Evolutionary conservation across 345 rosid genomes (phyloP), one percentile per base, ranked within the genome.

Genomic region (Eucalyptus pauciflora): DNA sequence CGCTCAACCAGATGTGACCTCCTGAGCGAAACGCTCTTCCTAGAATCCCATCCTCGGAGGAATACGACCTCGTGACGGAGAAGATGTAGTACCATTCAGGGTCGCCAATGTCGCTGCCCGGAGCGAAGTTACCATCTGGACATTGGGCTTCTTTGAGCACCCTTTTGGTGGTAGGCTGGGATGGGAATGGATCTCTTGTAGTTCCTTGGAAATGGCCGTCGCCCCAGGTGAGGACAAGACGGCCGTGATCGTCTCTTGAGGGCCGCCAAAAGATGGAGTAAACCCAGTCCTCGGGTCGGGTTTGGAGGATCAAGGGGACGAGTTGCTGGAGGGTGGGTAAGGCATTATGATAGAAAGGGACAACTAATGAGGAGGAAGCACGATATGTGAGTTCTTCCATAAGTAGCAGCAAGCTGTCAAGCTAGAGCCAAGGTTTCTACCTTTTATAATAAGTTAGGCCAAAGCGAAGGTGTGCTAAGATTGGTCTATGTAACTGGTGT

Each of bases 221-320:
- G 4, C 76, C 85, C 69, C 88, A 91, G 58, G 64, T 87, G 50
- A 91, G 69, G 91, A 87, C 71, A 46, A 62, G 81, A 45, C 86
- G 67, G 54, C 87, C 90, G 43, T 86, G 80, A 58, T 48, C 69
- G 87, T 88, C 87, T 49, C 25, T 58, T 46, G 87, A 58, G 85
- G 90, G 69, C 33, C 81, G 87, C 92, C 92, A 91, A 54, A 91
- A 86, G 64, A 91, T 89, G 76, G 90, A 85, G 88, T 91, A 91
- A 80, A 60, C 86, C 92, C 92, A 91, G 69, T 52, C 54, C 49
- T 88, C 87, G 6, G 83, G 27, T 76, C 86, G 90, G 43, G 43
- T 56, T 86, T 89, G 90, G n/a, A 89, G 56, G 87, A 91, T 60
- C 48, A 71, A 86, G 86, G 62, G 92, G 89, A 91, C 13, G 81